Percentiles rank a stretch among this genome's conserved stretches.
Conservation (phyloP, 2,329 filamentous ascomycete genomes). For the Fonsecaea pedrosoi region DNA sequence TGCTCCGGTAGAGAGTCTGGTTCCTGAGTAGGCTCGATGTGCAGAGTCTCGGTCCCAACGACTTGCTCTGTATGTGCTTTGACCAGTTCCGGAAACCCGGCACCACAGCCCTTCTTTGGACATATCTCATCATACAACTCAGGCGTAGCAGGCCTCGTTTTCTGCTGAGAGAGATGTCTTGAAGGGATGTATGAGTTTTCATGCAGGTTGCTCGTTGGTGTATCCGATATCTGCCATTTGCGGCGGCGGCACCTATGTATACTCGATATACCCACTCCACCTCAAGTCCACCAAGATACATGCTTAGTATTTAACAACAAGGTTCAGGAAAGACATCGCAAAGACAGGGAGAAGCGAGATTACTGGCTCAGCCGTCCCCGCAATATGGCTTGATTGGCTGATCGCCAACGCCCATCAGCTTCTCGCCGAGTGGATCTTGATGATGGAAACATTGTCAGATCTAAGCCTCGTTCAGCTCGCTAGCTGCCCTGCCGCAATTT, state of each 20-base stretch:
- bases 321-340: neutral
- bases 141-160: neutral
- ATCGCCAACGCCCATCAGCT: neutral
- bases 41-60: neutral
- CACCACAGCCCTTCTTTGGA: neutral
- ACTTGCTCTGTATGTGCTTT: neutral
- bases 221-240: neutral
- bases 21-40: neutral
- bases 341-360: slow-evolving; percentile 1
- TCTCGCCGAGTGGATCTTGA: neutral
- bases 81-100: neutral
- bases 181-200: neutral
- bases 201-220: neutral
- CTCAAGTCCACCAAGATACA: neutral
- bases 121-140: neutral
- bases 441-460: slow-evolving; percentile 24
- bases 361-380: neutral
- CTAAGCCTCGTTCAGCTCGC: slow-evolving; percentile 15
- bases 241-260: neutral
- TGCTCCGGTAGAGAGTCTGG: neutral
- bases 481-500: neutral
- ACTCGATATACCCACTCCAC: neutral
- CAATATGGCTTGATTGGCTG: slow-evolving; percentile 10
- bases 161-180: neutral
- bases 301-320: neutral